Evolutionary conservation across 257 asterid genomes (phyloP).

Genomic region (Nicotiana knightiana): DNA sequence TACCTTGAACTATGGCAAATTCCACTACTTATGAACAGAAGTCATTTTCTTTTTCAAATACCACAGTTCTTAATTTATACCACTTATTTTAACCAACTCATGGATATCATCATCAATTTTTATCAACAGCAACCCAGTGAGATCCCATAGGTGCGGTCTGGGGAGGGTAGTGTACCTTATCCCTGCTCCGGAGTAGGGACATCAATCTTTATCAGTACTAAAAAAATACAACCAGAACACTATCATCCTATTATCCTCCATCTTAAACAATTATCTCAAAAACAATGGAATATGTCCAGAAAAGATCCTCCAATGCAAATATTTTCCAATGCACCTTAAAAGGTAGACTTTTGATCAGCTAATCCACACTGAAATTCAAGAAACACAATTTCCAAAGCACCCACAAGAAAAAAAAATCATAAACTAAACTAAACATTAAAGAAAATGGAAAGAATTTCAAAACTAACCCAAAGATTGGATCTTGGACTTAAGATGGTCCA

Average conservation of each 20-base stretch:
- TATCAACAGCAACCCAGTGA: too few relatives aligned
- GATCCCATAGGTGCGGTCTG: too few relatives aligned
- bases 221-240: background rate
- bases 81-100: background rate
- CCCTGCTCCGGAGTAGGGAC: too few relatives aligned
- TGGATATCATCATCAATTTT: background rate
- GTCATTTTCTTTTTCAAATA: background rate
- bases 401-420: background rate
- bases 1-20: background rate
- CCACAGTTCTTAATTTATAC: background rate
- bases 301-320: background rate
- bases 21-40: background rate
- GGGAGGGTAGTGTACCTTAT: too few relatives aligned
- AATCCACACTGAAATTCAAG: background rate
- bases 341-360: background rate
- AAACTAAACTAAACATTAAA: background rate
- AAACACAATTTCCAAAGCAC: background rate
- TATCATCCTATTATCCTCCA: background rate
- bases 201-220: background rate
- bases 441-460: background rate
- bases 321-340: background rate
- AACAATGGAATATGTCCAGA: background rate
- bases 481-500: conserved; percentile 53
- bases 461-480: conserved; percentile 66
- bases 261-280: background rate